Evolutionary conservation across 1,284 basidiomycete species (phyloP), one percentile per base, ranked within the genome.

Genomic region (Austroboletus olivaceoglutinosus): DNA sequence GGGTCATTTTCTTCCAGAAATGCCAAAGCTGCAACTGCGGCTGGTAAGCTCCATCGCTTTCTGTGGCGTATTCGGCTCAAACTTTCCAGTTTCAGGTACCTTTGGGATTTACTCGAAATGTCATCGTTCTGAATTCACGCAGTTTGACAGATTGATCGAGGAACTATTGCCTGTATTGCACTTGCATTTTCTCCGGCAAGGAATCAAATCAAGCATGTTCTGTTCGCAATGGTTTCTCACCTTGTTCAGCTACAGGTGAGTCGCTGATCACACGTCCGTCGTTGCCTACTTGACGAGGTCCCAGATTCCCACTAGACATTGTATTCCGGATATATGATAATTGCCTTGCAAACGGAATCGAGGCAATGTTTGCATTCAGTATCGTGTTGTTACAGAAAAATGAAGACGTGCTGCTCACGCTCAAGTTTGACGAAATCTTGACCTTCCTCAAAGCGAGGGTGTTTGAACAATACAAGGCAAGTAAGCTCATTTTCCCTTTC

Each of bases 181-280:
- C 65, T 74, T 93, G 18, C 97, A 98, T 70, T 89, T 99, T 61
- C 73, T 94, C 29, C 82, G 95, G 39, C 91, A 97, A 70, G 95
- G 96, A 30, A 76, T 98, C 64, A 97, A 96, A 70, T 93, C 91
- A 44, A 94, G 89, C 72, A 98, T 98, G 94, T 99, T 91, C 65
- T 89, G 86, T 62, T 93, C 90, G 16, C 94, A 98, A 64, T 99
- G 97, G 96, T 98, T 98, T 72, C 80, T 99, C 69, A 99, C 96
- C 0, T 77, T 99, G 66, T 99, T 98, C 74, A 93, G 92, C 60
- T 96, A 94, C 70, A 83, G 90, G 90, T 87, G 62, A 59, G 81
- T 68, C n/a, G 22, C 45, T 18, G 34, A 31, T 31, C 47, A 33
- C 22, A 40, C 23, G 29, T 56, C 43, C n/a, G 29, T 34, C 4